Evolutionary conservation across 2,329 filamentous ascomycete species (phyloP).

Genomic region (Calycina herbarum): DNA sequence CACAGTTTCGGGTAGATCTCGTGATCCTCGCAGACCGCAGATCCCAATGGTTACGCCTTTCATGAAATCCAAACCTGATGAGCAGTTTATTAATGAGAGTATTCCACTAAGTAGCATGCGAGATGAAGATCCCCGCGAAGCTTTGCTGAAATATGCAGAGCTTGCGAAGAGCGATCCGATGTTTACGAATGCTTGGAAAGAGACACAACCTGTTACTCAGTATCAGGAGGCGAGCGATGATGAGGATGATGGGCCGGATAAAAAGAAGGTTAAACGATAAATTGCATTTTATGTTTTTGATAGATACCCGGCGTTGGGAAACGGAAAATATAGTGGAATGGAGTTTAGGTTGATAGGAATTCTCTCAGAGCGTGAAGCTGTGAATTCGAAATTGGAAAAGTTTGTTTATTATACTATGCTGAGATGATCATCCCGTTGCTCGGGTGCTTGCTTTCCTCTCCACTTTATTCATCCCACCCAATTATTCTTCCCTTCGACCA

Average conservation of each 20-base stretch:
- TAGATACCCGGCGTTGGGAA: constrained; percentile 1
- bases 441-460: not conserved
- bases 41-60: constrained; percentile 85
- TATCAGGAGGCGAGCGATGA: constrained; percentile 89
- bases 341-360: not conserved
- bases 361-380: not conserved
- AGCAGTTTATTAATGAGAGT: constrained; percentile 82
- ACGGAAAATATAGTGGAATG: not conserved
- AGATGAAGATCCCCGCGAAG: constrained; percentile 93
- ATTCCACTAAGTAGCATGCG: constrained; percentile 91
- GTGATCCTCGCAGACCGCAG: constrained; percentile 82
- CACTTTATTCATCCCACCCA: not conserved
- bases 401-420: not conserved
- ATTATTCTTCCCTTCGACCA: too few species aligned
- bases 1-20: constrained; percentile 72
- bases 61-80: constrained; percentile 84
- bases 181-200: constrained; percentile 91
- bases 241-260: constrained; percentile 68
- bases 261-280: constrained; percentile 55
- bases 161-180: constrained; percentile 89
- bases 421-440: too few species aligned
- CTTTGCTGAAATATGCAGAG: constrained; percentile 90
- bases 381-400: not conserved
- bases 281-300: not conserved
- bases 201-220: constrained; percentile 88